Conservation (phyloP, 1,284 basidiomycete species). For the Papiliotrema laurentii region DNA sequence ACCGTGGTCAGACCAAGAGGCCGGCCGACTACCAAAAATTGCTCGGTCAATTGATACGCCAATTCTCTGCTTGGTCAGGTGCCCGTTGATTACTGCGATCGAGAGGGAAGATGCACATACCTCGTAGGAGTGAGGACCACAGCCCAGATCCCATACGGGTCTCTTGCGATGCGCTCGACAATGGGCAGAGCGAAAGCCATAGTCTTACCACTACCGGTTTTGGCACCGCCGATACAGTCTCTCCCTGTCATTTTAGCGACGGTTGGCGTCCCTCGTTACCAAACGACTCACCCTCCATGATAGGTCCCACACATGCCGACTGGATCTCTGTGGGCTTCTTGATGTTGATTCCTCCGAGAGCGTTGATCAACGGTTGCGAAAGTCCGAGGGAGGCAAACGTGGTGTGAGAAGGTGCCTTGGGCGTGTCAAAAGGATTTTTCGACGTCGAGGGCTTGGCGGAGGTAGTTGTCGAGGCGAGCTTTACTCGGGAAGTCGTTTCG, state of each 20-base stretch:
- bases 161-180: constrained; percentile 76
- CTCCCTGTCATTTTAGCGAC: constrained; percentile 55
- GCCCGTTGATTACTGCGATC: background rate
- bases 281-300: constrained; percentile 63
- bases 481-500: constrained; percentile 19
- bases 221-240: constrained; percentile 95
- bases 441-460: background rate
- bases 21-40: constrained; percentile 86
- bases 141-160: constrained; percentile 92
- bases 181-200: constrained; percentile 96
- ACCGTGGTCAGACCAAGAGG: constrained; percentile 75
- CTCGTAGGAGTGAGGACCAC: constrained; percentile 86
- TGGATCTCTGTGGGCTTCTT: constrained; percentile 84
- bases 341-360: constrained; percentile 80
- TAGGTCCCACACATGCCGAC: constrained; percentile 78
- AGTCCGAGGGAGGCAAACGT: constrained; percentile 69
- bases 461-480: constrained; percentile 4
- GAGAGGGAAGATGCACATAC: constrained; percentile 4
- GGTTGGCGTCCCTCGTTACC: background rate
- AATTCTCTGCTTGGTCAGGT: constrained; percentile 62
- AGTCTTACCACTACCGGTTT: constrained; percentile 97
- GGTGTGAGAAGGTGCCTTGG: constrained; percentile 62
- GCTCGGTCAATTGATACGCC: constrained; percentile 94
- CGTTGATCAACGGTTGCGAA: constrained; percentile 62
- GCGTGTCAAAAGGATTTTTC: constrained; percentile 53